Conservation (phyloP, 257 asterid species). For the Ocimum tenuiflorum region DNA sequence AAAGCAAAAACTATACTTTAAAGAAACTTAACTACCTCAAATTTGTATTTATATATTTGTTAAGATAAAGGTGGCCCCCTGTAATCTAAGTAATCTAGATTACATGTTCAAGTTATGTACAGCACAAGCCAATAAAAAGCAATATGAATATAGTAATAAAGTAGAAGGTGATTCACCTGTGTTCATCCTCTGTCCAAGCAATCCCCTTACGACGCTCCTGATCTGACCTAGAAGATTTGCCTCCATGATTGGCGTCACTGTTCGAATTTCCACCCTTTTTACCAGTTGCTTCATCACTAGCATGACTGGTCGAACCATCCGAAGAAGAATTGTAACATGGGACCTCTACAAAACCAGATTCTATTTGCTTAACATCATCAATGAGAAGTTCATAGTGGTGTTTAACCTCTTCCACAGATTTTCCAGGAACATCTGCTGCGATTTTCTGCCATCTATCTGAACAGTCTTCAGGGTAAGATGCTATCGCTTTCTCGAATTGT, state of each 20-base stretch:
- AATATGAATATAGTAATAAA: slow-evolving; percentile 8
- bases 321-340: slow-evolving; percentile 55
- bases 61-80: not conserved
- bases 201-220: slow-evolving; percentile 92
- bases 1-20: not conserved
- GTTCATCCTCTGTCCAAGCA: slow-evolving; percentile 99
- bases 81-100: not conserved
- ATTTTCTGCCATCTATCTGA: slow-evolving; percentile 75
- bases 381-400: slow-evolving; percentile 66
- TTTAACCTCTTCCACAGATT: slow-evolving; percentile 60
- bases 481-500: slow-evolving; percentile 70
- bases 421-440: slow-evolving; percentile 69
- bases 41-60: not conserved
- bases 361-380: slow-evolving; percentile 67
- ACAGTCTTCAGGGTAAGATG: slow-evolving; percentile 53
- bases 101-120: not conserved
- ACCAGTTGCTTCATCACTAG: slow-evolving; percentile 44
- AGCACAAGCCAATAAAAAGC: not conserved
- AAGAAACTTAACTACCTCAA: not conserved
- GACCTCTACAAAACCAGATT: slow-evolving; percentile 57
- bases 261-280: slow-evolving; percentile 42
- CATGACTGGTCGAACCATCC: slow-evolving; percentile 44
- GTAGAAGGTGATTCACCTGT: slow-evolving; percentile 41
- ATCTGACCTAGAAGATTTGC: slow-evolving; percentile 54
- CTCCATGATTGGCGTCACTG: slow-evolving; percentile 47